These are phyloP conservation scores for Chaetomiaceae sp. DNA, from an alignment of 2,329 filamentous ascomycete species.

Conservation along the genomic window DNA sequence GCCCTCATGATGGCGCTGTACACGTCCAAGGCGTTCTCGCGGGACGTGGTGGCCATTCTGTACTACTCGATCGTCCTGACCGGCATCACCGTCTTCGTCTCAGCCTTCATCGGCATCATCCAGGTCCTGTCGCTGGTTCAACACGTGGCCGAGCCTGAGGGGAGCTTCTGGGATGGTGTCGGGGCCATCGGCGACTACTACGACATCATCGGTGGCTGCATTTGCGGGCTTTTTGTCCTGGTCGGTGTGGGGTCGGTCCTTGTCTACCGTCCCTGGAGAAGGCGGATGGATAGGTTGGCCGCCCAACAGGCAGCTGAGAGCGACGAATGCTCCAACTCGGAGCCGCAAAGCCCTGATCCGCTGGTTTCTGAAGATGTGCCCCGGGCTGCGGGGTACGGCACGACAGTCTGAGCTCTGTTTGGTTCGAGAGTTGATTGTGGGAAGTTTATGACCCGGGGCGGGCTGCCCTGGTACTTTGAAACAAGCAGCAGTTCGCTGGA, in stretches of 20 bases:
- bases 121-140: constrained; percentile 76
- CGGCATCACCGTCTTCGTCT: constrained; percentile 75
- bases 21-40: constrained; percentile 70
- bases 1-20: constrained; percentile 95
- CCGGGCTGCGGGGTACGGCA: neutral
- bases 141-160: constrained; percentile 68
- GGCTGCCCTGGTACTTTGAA: too few relatives aligned
- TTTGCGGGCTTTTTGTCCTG: constrained; percentile 79
- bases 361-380: neutral
- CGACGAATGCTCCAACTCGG: neutral
- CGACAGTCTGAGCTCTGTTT: neutral
- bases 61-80: constrained; percentile 93
- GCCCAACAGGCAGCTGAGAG: neutral
- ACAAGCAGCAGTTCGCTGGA: too few relatives aligned
- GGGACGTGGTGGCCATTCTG: constrained; percentile 81
- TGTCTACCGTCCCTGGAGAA: constrained; percentile 75
- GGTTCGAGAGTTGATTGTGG: too few relatives aligned
- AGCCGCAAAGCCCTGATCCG: neutral
- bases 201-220: constrained; percentile 78
- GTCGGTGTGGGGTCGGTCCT: constrained; percentile 70
- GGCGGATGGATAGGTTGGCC: constrained; percentile 36
- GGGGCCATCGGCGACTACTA: constrained; percentile 72
- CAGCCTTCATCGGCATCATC: constrained; percentile 78
- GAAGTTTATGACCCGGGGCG: too few relatives aligned
- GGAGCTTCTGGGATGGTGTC: constrained; percentile 88